Evolutionary conservation across 495 filamentous ascomycete species (phyloP), one percentile per base, ranked within the genome.

Genomic region (Talaromyces wortmannii): DNA sequence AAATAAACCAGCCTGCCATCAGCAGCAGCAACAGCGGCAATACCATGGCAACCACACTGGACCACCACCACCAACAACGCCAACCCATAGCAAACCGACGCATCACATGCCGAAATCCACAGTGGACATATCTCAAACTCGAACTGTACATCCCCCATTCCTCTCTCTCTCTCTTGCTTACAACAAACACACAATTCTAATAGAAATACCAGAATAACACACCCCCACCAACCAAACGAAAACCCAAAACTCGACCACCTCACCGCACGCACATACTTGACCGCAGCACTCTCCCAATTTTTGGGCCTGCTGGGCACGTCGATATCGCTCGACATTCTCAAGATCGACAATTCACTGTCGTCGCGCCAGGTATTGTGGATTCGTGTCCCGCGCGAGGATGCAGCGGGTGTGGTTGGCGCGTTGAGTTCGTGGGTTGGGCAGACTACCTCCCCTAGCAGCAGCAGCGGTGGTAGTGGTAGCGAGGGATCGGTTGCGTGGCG

Each of bases 281-380:
- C 81, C 17, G 68, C 86, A 31, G 87, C 91, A 0, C 73, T 96
- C 1, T 79, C 78, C 7, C 88, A 91, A 62, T 96, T 89, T 70
- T 82, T 96, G 16, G 92, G 92, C 7, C 61, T 87, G 31, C 82
- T 82, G 2, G 92, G 92, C 32, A 75, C 86, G 5, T 81, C 86
- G 1, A 90, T 96, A 17, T 73, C 86, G 0, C 69, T 96, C 56
- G 92, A 97, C 61, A 85, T 96, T 32, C 75, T 97, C 7, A 83
- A 88, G 45, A 68, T 88, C 5, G 69, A 78, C 7, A 76, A 66
- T 1, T 57, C 23, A 1, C 23, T 4, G 23, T 23, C 23, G 23
- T 4, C 36, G 36, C 8, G 8, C 31, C 15, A 7, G 2, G 4
- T 81, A 12, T 78, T 79, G 32, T 95, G 89, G 89, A 72, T 96